These are phyloP conservation scores for Cryptococcus sp. DNA, from an alignment of 1,284 basidiomycete genomes.

Conservation along the genomic window DNA sequence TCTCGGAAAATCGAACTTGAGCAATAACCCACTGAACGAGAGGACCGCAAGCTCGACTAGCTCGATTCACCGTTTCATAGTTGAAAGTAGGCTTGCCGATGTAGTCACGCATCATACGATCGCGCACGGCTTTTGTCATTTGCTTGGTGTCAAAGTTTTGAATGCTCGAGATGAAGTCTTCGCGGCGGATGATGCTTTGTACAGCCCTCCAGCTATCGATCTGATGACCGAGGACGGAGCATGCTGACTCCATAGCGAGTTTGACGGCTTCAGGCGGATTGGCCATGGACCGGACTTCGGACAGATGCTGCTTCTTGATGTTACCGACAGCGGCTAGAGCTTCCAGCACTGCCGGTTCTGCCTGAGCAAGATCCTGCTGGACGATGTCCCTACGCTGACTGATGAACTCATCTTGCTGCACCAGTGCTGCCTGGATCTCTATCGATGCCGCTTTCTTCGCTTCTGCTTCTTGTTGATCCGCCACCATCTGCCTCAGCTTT, in stretches of 20 bases:
- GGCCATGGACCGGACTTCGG: conserved; percentile 97
- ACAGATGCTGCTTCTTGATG: conserved; percentile 95
- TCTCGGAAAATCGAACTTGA: conserved; percentile 96
- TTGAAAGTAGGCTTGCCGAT: conserved; percentile 88
- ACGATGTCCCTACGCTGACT: conserved; percentile 84
- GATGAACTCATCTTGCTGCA: conserved; percentile 87
- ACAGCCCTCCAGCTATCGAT: conserved; percentile 93
- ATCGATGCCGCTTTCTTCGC: conserved; percentile 96
- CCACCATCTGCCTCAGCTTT: conserved; percentile 96
- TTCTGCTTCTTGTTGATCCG: conserved; percentile 97
- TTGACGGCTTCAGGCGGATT: conserved; percentile 99
- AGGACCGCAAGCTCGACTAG: conserved; percentile 96
- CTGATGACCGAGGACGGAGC: conserved; percentile 94
- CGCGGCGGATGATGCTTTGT: conserved; percentile 92
- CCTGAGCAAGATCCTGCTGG: conserved; percentile 93
- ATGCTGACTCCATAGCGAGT: conserved; percentile 98
- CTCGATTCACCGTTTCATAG: conserved; percentile 92
- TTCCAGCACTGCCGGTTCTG: conserved; percentile 94
- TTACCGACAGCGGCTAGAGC: conserved; percentile 94
- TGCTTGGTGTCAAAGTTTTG: conserved; percentile 96
- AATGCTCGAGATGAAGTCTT: conserved; percentile 96
- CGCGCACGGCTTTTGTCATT: conserved; percentile 87
- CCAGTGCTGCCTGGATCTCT: conserved; percentile 89
- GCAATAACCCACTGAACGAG: conserved; percentile 98
- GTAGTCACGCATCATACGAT: conserved; percentile 92